Evolutionary conservation across 805 yeast genomes (phyloP), one percentile per base, ranked within the genome.

Genomic region (Yamadazyma paraphyllophila): DNA sequence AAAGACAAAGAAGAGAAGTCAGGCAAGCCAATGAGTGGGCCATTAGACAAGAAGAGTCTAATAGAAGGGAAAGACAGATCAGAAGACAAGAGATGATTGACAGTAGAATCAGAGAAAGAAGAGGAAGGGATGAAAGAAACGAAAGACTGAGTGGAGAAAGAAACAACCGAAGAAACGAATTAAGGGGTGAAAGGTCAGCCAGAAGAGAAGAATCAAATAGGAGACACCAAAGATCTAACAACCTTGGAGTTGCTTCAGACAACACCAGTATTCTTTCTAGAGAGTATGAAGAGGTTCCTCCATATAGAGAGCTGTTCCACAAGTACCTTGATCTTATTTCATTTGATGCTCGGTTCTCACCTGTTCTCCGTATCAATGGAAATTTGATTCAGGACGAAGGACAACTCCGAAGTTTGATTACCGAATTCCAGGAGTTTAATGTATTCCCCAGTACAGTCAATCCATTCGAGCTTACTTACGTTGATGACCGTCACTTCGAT

Each of bases 401-500:
- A 10, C 47, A 52, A 7, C 32, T 52, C 8, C 26, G 39, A 7
- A 33, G 16, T 12, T 25, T 41, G 4, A 61, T 62, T 13, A 34
- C 50, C 25, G 53, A 53, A 34, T 53, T 62, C 42, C 42, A 44
- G 17, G 46, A 47, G 14, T 57, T 52, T 36, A 55, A 57, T 34
- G 52, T 60, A 32, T 52, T 61, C 27, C 64, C 67, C 4, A 20
- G 46, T 12, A 38, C 48, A 25, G 47, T 61, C 7, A 48, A 62
- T 36, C 55, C 61, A 10, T 60, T 61, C 57, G 38, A 50, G 14
- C 49, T 62, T 6, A 51, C 52, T 27, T 59, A 54, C 36, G 52
- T 62, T 11, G 67, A 62, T 35, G 67, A 62, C 32, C 26, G 45
- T 12, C 55, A 59, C 20, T 60, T 50, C 41, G 67, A 62, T 37